These are phyloP conservation scores for Leccinum glutinopallens DNA, from an alignment of 1,284 basidiomycete genomes.

Conservation along the genomic window DNA sequence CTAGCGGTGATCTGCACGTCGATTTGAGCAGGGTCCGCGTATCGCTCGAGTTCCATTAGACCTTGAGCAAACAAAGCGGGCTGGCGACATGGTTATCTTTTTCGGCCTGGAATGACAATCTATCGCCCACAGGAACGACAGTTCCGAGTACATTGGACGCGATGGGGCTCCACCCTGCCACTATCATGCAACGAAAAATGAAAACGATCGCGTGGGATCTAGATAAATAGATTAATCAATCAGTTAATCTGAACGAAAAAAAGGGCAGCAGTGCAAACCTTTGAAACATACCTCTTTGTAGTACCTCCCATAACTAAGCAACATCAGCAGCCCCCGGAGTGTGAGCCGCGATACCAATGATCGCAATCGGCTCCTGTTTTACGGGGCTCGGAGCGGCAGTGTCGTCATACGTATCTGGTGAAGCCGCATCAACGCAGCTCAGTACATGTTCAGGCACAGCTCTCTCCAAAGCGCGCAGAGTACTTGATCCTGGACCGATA, in stretches of 20 bases:
- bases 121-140: constrained; percentile 54
- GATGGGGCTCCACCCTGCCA: constrained; percentile 45
- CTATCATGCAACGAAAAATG: constrained; percentile 43
- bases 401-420: constrained; percentile 13
- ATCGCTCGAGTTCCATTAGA: too few species aligned
- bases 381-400: background rate
- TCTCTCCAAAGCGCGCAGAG: constrained; percentile 45
- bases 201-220: constrained; percentile 67
- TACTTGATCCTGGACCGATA: constrained; percentile 54
- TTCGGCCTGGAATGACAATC: constrained; percentile 45
- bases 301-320: constrained; percentile 56
- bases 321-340: constrained; percentile 58
- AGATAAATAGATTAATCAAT: constrained; percentile 10
- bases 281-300: constrained; percentile 56
- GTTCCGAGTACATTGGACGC: constrained; percentile 60
- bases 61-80: too few species aligned
- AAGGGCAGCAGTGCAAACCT: constrained; percentile 44
- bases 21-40: too few species aligned
- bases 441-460: constrained; percentile 33
- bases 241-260: background rate
- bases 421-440: constrained; percentile 36
- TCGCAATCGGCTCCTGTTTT: constrained; percentile 60
- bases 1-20: too few species aligned
- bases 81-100: too few species aligned
- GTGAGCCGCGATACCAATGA: constrained; percentile 70